Percentiles rank a stretch among this genome's conserved stretches.
phyloP scores from a whole-genome alignment of 352 stramenopile genomes.

The Globisporangium canariense region DNA sequence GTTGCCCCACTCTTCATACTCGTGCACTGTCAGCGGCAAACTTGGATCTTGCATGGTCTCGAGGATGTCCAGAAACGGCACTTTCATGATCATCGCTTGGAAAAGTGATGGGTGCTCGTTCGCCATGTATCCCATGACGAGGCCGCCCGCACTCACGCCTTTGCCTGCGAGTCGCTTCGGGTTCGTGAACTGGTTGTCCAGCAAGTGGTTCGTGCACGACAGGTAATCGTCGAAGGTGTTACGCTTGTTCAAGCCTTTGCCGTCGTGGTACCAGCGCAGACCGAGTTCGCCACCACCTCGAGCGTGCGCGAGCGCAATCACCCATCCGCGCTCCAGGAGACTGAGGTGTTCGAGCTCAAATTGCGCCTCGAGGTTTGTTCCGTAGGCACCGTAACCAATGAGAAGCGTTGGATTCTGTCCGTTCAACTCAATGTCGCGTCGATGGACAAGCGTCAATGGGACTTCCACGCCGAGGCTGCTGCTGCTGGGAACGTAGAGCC shows the following conservation, averaged over 20 bases:
- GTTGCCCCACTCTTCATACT: conserved; percentile 93
- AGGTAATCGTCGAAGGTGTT: conserved; percentile 87
- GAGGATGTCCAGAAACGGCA: conserved; percentile 89
- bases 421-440: conserved; percentile 44
- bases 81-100: conserved; percentile 77
- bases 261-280: conserved; percentile 84
- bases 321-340: conserved; percentile 84
- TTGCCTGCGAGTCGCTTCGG: conserved; percentile 66
- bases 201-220: conserved; percentile 58
- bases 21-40: conserved; percentile 87
- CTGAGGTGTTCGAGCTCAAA: conserved; percentile 84
- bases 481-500: conserved; percentile 39
- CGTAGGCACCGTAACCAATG: conserved; percentile 89
- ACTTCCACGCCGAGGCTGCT: conserved; percentile 41
- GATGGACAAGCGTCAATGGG: conserved; percentile 77
- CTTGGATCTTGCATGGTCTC: conserved; percentile 84
- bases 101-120: conserved; percentile 79
- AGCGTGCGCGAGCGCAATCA: conserved; percentile 87
- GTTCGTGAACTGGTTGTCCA: conserved; percentile 60
- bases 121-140: conserved; percentile 86
- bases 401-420: conserved; percentile 79
- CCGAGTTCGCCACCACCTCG: conserved; percentile 88
- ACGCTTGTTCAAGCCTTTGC: conserved; percentile 73
- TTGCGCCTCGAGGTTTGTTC: conserved; percentile 80
- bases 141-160: conserved; percentile 78